These are phyloP conservation scores for Phylloporus arenicola DNA, from an alignment of 768 basidiomycete genomes.

Conservation along the genomic window DNA sequence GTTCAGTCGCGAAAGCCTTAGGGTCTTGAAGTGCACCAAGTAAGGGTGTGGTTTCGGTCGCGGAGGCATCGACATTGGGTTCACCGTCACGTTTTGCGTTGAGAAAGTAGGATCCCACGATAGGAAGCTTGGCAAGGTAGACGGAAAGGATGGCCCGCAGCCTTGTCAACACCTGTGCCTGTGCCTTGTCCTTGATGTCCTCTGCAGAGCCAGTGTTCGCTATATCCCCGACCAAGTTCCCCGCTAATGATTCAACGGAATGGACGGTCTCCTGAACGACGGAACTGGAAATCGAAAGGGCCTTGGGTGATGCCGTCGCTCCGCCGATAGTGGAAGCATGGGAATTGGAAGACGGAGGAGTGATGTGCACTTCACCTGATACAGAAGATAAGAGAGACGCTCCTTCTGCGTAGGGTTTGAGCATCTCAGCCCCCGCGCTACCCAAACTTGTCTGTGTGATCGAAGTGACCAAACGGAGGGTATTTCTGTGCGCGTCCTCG, in stretches of 20 bases:
- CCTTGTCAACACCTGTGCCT: conserved; percentile 5
- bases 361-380: not conserved
- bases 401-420: not conserved
- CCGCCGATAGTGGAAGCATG: not conserved
- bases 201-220: not conserved
- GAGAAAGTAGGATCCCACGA: conserved; percentile 21
- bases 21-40: conserved; percentile 20
- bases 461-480: not conserved
- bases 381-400: not conserved
- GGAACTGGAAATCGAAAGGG: not conserved
- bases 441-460: not conserved
- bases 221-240: not conserved
- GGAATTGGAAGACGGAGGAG: not conserved
- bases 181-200: conserved; percentile 3
- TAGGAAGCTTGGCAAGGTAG: conserved; percentile 16
- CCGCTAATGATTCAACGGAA: not conserved
- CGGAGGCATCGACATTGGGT: not conserved
- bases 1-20: conserved; percentile 17
- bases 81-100: conserved; percentile 2
- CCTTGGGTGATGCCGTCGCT: not conserved
- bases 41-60: conserved; percentile 24
- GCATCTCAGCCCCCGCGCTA: not conserved
- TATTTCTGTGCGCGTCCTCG: not conserved
- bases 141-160: conserved; percentile 8
- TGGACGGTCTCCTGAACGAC: not conserved